phyloP scores from a whole-genome alignment of 2,329 filamentous ascomycete genomes.

The Diaporthe ilicicola region DNA sequence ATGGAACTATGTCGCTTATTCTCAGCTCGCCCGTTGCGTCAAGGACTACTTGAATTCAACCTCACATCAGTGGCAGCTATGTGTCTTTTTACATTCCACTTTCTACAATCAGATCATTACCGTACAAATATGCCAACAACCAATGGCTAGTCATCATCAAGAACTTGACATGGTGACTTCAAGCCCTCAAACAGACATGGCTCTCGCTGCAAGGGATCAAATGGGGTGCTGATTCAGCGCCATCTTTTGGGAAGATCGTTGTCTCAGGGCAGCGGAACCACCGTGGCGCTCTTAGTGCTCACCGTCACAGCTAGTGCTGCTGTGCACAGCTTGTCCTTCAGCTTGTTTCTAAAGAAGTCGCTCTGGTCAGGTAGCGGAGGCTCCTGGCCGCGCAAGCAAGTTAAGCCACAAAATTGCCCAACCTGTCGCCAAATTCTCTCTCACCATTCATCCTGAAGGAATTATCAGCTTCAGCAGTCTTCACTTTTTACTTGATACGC shows the following conservation, averaged over 20 bases:
- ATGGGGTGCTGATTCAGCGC: not conserved
- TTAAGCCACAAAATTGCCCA: not conserved
- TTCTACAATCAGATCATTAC: no score
- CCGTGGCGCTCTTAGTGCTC: not conserved
- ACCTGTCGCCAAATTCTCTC: not conserved
- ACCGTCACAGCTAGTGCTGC: not conserved
- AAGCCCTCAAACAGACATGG: no score
- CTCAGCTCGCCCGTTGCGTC: no score
- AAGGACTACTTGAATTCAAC: not conserved
- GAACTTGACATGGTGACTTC: not conserved
- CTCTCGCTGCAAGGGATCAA: not conserved
- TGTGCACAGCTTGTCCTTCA: not conserved
- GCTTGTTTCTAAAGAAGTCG: not conserved
- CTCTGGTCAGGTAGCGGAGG: no score
- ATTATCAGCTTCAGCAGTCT: not conserved
- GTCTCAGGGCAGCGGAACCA: not conserved
- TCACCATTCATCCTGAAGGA: not conserved
- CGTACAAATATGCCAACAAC: no score
- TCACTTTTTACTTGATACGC: not conserved
- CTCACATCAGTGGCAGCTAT: not conserved
- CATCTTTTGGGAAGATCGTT: not conserved
- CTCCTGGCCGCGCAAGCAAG: not conserved
- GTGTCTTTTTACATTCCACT: no score
- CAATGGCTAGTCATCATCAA: no score
- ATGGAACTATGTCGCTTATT: not conserved